Percentiles rank a stretch among this genome's conserved stretches.
These are phyloP conservation scores for Ephemerocybe angulata DNA, from an alignment of 768 basidiomycete species.

Conservation along the genomic window DNA sequence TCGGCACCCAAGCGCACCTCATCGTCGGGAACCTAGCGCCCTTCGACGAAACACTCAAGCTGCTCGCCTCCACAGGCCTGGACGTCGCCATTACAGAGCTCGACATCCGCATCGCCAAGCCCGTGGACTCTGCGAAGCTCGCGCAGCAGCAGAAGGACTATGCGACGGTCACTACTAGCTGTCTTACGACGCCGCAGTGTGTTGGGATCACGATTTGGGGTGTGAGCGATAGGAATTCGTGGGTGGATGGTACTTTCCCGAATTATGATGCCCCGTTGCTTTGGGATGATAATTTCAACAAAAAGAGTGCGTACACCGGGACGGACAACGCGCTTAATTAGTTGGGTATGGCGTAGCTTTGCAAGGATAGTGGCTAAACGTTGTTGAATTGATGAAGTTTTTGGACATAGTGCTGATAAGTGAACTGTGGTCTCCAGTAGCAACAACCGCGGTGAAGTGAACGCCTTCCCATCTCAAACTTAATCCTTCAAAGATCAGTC, in stretches of 20 bases:
- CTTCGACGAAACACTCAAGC: conserved; percentile 45
- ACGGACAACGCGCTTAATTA: conserved; percentile 14
- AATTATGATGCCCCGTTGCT: conserved; percentile 20
- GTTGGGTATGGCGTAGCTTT: no score
- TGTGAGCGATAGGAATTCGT: conserved; percentile 39
- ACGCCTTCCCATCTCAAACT: no score
- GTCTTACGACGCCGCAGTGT: conserved; percentile 40
- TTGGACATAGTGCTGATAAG: no score
- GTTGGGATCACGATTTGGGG: conserved; percentile 48
- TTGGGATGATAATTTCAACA: conserved; percentile 24
- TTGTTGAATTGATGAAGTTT: no score
- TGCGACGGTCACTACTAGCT: conserved; percentile 49
- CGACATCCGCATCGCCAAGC: conserved; percentile 59
- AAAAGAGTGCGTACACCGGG: conserved; percentile 29
- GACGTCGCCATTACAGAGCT: conserved; percentile 70
- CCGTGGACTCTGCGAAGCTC: conserved; percentile 44
- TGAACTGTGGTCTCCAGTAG: no score
- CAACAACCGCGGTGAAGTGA: no score
- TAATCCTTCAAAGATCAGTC: no score
- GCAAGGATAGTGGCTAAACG: no score
- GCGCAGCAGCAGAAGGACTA: conserved; percentile 59
- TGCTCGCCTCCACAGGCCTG: conserved; percentile 56
- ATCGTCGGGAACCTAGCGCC: conserved; percentile 55
- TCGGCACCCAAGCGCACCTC: conserved; percentile 60
- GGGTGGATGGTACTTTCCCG: conserved; percentile 19